Evolutionary conservation across 2,329 filamentous ascomycete genomes (phyloP), one percentile per base, ranked within the genome.

Genomic region (Paraphoma chrysanthemicola): DNA sequence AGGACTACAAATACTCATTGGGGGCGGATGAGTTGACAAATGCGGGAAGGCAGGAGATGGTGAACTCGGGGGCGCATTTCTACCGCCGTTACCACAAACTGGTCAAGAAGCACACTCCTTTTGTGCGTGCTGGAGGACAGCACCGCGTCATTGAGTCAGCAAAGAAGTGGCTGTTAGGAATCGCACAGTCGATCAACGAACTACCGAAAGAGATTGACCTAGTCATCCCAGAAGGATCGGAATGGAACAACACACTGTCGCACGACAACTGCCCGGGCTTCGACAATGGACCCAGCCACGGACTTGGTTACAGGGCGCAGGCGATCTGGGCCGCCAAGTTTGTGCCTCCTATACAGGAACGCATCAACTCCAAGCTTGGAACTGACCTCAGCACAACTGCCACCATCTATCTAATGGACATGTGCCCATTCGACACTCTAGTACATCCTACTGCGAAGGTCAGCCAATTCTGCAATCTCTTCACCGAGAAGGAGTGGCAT

Each of bases 371-470:
- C 12, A 85, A 89, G 57, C 81, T 97, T 0, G 90, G 90, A 2
- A 88, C 85, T 5, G 86, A 90, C 58, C 74, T 97, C 42, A 85
- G 84, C 2, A 71, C 81, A 11, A 69, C 79, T 1, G 88, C 94
- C 33, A 86, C 88, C 0, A 80, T 93, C 54, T 85, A 84, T 54
- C 73, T 97, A 33, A 97, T 97, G 92, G 92, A 97, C 67, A 81
- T 97, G 57, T 97, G 93, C 69, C 89, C 93, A 0, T 97, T 92
- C 78, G 85, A 90, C 64, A 94, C 91, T 0, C 87, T 96, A n/a
- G 81, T 85, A 6, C 70, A 77, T 0, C 77, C 83, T 2, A 84
- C 80, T 4, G 82, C 77, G 16, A 72, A 71, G 4, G 73, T 89
- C 9, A 92, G 92, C 0, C 79, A 81, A 0, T 96, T 97, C 77